A percentile compares a stretch with the other conserved stretches of the same genome.
These are phyloP conservation scores for Lindgomyces ingoldianus DNA, from an alignment of 495 filamentous ascomycete genomes.

Conservation along the genomic window DNA sequence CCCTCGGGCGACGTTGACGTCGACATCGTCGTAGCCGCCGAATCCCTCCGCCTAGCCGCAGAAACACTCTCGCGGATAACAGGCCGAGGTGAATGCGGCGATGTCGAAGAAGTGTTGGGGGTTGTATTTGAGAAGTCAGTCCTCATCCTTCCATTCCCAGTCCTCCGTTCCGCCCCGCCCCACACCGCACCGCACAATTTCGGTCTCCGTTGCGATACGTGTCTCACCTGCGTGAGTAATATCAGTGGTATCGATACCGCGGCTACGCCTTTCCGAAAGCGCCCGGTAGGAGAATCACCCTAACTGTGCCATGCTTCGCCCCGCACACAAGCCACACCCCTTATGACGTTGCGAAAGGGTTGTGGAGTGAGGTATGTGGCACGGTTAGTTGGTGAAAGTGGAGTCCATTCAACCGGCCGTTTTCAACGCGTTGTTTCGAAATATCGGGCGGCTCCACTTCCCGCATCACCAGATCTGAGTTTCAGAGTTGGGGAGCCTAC, in stretches of 20 bases:
- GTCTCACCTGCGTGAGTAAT: not conserved
- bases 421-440: not conserved
- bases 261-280: not conserved
- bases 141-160: not conserved
- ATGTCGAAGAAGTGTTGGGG: constrained; percentile 95
- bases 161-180: not conserved
- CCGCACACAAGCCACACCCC: constrained; percentile 12
- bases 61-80: constrained; percentile 81
- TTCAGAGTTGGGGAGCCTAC: no score
- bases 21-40: constrained; percentile 93
- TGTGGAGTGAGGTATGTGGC: not conserved
- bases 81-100: constrained; percentile 79
- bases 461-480: not conserved
- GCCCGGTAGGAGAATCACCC: not conserved
- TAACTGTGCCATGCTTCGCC: constrained; percentile 15
- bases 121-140: constrained; percentile 95
- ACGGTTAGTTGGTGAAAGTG: not conserved
- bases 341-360: constrained; percentile 7
- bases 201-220: not conserved
- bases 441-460: constrained; percentile 19
- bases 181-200: not conserved
- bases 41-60: constrained; percentile 81
- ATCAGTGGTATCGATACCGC: not conserved
- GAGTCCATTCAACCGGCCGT: not conserved
- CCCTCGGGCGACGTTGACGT: constrained; percentile 49